Evolutionary conservation across 768 basidiomycete genomes (phyloP), one percentile per base, ranked within the genome.

Genomic region (Tephrocybe sp.): DNA sequence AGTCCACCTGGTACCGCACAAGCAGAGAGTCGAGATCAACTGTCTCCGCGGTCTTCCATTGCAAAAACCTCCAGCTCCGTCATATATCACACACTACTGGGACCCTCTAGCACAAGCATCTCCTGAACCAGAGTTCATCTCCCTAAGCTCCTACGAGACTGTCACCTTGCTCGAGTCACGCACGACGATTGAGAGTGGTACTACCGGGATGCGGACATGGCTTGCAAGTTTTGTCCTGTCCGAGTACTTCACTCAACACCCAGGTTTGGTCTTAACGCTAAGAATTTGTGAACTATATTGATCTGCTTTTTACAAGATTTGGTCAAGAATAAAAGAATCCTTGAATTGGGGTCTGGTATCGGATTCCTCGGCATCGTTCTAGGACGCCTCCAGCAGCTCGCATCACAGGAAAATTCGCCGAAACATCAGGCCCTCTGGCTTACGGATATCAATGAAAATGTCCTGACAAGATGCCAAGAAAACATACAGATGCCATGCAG

Each of bases 141-240:
- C 71, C 36, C 28, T 68, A 2, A 38, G 47, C 3, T 11, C 62
- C 18, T 75, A 71, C 54, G 71, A 74, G 40, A 75, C 66, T 3
- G 70, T 76, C 15, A 90, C 90, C 0, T 67, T 92, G 1, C 67
- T 86, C 8, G 90, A 93, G 66, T 90, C 90, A 1, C 80, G 84
- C 6, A 85, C 81, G 2, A 82, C 76, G 2, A 83, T 91, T 24
- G 88, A 91, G 64, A 72, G 73, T 36, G 90, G 90, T 0, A 92
- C 88, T 0, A 92, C 89, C 1, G 89, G 90, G 11, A 67, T 92
- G 42, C 76, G 86, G 48, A 93, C 90, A 6, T 93, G 90, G 90
- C 71, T 76, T 24, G 87, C 90, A 4, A 85, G 88, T 57, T 77
- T 86, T 38, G 69, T 79, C 25, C 71, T 92, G 17, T 81, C 83